Percentiles rank a stretch among this genome's conserved stretches.
phyloP scores from a whole-genome alignment of 1,284 basidiomycete species.

The Cryptococcus deneoformans region DNA sequence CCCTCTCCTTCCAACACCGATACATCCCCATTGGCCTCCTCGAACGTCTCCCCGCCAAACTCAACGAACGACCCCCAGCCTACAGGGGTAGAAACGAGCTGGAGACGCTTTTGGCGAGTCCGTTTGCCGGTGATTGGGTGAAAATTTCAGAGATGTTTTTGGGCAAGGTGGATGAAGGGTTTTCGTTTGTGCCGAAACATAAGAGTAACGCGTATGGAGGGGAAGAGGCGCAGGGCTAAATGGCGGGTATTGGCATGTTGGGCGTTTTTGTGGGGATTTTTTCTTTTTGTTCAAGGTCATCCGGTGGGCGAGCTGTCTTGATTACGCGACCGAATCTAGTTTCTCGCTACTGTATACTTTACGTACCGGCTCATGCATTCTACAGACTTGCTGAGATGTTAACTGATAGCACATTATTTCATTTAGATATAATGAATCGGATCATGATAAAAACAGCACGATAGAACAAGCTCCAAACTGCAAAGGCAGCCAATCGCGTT shows the following conservation, averaged over 20 bases:
- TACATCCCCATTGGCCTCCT: conserved; percentile 92
- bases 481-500: too few species aligned
- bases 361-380: too few species aligned
- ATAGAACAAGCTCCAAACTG: too few species aligned
- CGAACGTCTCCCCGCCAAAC: conserved; percentile 73
- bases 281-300: too few species aligned
- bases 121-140: conserved; percentile 87
- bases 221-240: conserved; percentile 55
- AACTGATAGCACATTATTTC: too few species aligned
- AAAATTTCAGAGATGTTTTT: conserved; percentile 94
- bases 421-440: too few species aligned
- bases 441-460: too few species aligned
- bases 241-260: background rate
- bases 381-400: too few species aligned
- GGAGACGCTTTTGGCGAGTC: conserved; percentile 79
- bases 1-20: conserved; percentile 90
- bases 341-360: too few species aligned
- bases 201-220: conserved; percentile 63
- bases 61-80: conserved; percentile 87
- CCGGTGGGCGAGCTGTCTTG: too few species aligned
- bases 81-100: conserved; percentile 84
- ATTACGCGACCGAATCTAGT: too few species aligned
- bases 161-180: conserved; percentile 64
- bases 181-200: conserved; percentile 70
- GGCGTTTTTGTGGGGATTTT: background rate